Conservation (phyloP, 192 early-diverging fungal genomes). For the Endogone sp. region DNA sequence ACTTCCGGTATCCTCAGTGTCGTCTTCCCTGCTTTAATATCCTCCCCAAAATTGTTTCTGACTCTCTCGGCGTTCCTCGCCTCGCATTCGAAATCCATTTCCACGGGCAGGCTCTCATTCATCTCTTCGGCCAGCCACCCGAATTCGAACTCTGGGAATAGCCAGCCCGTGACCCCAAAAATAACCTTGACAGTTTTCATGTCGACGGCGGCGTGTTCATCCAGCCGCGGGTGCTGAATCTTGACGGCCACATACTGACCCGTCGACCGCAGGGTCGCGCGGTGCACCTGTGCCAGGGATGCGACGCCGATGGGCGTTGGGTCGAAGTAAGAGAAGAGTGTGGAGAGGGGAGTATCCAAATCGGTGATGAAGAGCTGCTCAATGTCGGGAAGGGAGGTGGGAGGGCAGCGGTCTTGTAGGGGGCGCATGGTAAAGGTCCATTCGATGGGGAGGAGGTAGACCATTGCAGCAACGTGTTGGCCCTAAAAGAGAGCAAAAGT, state of each 20-base stretch:
- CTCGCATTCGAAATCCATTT: constrained; percentile 85
- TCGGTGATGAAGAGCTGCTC: constrained; percentile 66
- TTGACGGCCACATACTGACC: constrained; percentile 88
- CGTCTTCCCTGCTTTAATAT: constrained; percentile 23
- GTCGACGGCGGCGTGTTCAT: constrained; percentile 75
- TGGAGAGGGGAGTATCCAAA: constrained; percentile 55
- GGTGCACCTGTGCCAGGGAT: constrained; percentile 91
- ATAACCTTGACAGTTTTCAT: constrained; percentile 67
- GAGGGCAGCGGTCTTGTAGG: constrained; percentile 81
- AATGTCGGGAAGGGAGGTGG: constrained; percentile 69
- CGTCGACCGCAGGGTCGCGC: constrained; percentile 58
- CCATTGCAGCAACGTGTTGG: constrained; percentile 79
- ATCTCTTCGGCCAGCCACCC: constrained; percentile 89
- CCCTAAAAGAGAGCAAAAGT: no score
- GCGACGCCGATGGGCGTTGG: constrained; percentile 86
- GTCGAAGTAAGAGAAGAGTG: constrained; percentile 78
- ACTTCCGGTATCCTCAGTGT: constrained; percentile 77
- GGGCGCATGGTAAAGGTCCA: constrained; percentile 83
- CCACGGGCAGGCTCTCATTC: constrained; percentile 75
- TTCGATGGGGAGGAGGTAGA: constrained; percentile 83
- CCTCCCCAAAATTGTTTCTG: constrained; percentile 48
- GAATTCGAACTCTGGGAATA: constrained; percentile 92
- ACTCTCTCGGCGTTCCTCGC: constrained; percentile 72
- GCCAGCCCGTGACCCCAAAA: constrained; percentile 55
- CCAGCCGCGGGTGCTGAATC: constrained; percentile 84